Evolutionary conservation across 345 rosid species (phyloP), one percentile per base, ranked within the genome.

Genomic region (Microcos paniculata): DNA sequence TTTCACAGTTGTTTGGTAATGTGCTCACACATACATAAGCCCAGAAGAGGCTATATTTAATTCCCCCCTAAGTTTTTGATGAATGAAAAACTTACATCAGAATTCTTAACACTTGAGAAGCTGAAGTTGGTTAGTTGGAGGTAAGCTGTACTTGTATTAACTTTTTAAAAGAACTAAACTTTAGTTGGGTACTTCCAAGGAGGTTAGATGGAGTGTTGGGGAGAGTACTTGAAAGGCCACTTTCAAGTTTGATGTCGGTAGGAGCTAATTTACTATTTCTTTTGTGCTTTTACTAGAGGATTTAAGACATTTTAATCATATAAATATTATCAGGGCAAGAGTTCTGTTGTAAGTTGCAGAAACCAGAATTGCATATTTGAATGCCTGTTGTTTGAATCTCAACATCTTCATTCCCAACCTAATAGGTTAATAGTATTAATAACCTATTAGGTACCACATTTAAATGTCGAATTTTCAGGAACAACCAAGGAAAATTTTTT

Each of bases 1-100:
- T 88, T 19, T 84, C 71, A 72, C 71, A 71, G 78, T 73, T 83
- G 63, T 63, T 82, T 40, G 83, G 84, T 74, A 78, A 76, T 56
- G 77, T 82, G 73, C 72, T 84, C 57, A 81, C 58, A 18, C 85
- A 88, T 76, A 70, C 73, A 21, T 67, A 62, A 62, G 63, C 55
- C 82, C 57, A 62, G 28, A 7, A 56, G 58, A 67, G 18, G 63
- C 75, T 56, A 28, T 66, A 48, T 59, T 67, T 33, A 46, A 62
- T 15, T 3, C 16, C 45, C 23, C 21, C 71, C 1, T 21, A 0
- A 42, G 3, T 30, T 75, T 40, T 30, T 72, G 18, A 14, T 51
- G 24, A 38, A 76, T 33, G 79, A 77, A 82, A 70, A 53, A 48
- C 69, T 74, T 65, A 48, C 66, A n/a, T 77, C 33, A 31, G 52